These are phyloP conservation scores for Cladophialophora yegresii DNA, from an alignment of 2,329 filamentous ascomycete genomes.

Conservation along the genomic window DNA sequence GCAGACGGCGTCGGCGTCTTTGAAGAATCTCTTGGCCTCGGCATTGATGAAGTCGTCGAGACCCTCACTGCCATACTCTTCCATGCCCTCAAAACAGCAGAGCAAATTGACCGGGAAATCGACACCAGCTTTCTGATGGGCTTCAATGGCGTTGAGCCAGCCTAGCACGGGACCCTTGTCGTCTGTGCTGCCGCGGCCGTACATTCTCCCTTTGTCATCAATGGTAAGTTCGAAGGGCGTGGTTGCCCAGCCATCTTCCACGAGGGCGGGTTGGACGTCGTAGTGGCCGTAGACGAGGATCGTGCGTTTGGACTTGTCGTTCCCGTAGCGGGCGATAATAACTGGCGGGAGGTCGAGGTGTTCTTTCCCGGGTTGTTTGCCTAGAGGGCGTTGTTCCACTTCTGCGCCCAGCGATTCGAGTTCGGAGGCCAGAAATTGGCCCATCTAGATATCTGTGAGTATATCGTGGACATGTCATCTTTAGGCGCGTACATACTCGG, in stretches of 20 bases:
- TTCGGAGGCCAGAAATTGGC: constrained; percentile 81
- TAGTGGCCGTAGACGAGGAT: constrained; percentile 98
- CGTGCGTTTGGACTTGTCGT: constrained; percentile 87
- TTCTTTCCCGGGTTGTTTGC: constrained; percentile 89
- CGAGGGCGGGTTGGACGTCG: constrained; percentile 92
- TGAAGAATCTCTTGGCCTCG: constrained; percentile 93
- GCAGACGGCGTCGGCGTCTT: constrained; percentile 92
- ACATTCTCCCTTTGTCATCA: constrained; percentile 92
- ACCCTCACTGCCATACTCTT: constrained; percentile 96
- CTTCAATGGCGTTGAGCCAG: constrained; percentile 97
- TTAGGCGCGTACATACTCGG: constrained; percentile 53
- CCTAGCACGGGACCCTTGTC: constrained; percentile 97
- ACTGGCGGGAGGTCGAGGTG: constrained; percentile 90
- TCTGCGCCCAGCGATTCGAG: constrained; percentile 80
- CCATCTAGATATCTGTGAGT: constrained; percentile 63
- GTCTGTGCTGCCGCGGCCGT: constrained; percentile 90
- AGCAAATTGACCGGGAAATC: constrained; percentile 97
- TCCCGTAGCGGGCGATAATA: constrained; percentile 87
- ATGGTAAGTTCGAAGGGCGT: constrained; percentile 88
- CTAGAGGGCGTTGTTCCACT: constrained; percentile 82
- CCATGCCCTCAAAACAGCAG: constrained; percentile 99
- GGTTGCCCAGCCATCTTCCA: constrained; percentile 92
- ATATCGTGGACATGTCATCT: neutral
- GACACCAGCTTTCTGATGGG: constrained; percentile 89
- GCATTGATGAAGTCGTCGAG: constrained; percentile 90